phyloP scores from a whole-genome alignment of 2,329 filamentous ascomycete species.

The Cercospora sojina region DNA sequence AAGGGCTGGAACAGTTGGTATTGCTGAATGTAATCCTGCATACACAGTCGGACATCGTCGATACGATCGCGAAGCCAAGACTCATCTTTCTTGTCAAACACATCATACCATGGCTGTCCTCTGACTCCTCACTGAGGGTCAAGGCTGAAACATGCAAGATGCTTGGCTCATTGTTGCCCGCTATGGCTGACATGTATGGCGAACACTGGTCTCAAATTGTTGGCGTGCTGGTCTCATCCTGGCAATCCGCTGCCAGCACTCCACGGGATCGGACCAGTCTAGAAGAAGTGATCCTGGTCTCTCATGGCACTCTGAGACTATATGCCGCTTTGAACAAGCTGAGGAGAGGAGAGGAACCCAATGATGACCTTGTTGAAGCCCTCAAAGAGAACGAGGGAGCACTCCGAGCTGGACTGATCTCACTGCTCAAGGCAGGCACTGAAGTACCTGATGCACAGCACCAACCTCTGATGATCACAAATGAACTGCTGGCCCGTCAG shows the following conservation, averaged over 20 bases:
- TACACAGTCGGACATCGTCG: constrained; percentile 50
- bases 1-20: constrained; percentile 48
- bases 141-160: constrained; percentile 57
- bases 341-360: constrained; percentile 60
- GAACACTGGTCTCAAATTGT: constrained; percentile 70
- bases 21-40: constrained; percentile 56
- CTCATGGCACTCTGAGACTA: constrained; percentile 72
- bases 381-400: constrained; percentile 60
- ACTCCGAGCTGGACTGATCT: constrained; percentile 60
- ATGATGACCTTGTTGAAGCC: constrained; percentile 81
- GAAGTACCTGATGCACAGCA: constrained; percentile 54
- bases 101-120: constrained; percentile 68
- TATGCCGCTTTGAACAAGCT: constrained; percentile 63
- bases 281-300: constrained; percentile 40
- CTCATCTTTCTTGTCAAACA: constrained; percentile 81
- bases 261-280: constrained; percentile 12
- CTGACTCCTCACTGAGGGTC: constrained; percentile 49
- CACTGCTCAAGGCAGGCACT: constrained; percentile 56
- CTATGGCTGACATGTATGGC: constrained; percentile 79
- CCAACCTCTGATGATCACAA: constrained; percentile 71
- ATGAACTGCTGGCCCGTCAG: constrained; percentile 69
- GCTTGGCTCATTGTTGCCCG: constrained; percentile 62
- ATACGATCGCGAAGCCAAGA: constrained; percentile 59
- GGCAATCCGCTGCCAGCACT: constrained; percentile 29
- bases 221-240: constrained; percentile 39